phyloP scores from a whole-genome alignment of 2,329 filamentous ascomycete genomes.

The Orbilia quercus region DNA sequence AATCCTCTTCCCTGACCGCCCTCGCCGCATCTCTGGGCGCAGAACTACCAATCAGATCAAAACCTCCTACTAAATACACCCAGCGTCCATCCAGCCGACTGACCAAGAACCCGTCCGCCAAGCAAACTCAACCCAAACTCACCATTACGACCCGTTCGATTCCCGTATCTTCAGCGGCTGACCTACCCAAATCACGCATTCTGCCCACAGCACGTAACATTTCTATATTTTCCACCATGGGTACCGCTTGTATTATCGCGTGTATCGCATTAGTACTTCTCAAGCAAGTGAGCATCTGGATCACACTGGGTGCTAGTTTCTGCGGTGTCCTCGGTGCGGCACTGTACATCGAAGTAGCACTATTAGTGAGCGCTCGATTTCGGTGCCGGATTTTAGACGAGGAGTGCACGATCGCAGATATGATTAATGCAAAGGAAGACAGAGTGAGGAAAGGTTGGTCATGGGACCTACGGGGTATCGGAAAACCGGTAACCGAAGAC shows the following conservation, averaged over 20 bases:
- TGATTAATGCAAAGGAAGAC: constrained; percentile 23
- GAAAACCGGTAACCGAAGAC: constrained; percentile 14
- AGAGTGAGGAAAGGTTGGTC: constrained; percentile 37
- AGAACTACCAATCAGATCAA: constrained; percentile 24
- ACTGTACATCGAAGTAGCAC: constrained; percentile 45
- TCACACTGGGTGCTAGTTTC: constrained; percentile 40
- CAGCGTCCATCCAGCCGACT: constrained; percentile 39
- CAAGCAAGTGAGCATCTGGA: constrained; percentile 41
- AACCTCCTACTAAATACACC: constrained; percentile 36
- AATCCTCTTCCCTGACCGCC: constrained; percentile 29
- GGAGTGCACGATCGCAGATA: constrained; percentile 46
- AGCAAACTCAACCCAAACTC: not conserved
- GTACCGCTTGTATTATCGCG: constrained; percentile 37
- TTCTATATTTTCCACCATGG: constrained; percentile 44
- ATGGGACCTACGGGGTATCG: constrained; percentile 46
- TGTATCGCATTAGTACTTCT: constrained; percentile 49
- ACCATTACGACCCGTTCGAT: constrained; percentile 33
- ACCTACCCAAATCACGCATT: constrained; percentile 42
- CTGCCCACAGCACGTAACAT: constrained; percentile 51
- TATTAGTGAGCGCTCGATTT: constrained; percentile 47
- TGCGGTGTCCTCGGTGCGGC: constrained; percentile 48
- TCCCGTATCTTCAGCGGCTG: constrained; percentile 21
- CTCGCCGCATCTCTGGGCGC: constrained; percentile 33
- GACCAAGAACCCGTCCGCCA: constrained; percentile 18
- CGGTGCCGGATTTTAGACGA: constrained; percentile 43